Conservation (phyloP, 208 protist genomes). For the Phytomonas sp. region DNA sequence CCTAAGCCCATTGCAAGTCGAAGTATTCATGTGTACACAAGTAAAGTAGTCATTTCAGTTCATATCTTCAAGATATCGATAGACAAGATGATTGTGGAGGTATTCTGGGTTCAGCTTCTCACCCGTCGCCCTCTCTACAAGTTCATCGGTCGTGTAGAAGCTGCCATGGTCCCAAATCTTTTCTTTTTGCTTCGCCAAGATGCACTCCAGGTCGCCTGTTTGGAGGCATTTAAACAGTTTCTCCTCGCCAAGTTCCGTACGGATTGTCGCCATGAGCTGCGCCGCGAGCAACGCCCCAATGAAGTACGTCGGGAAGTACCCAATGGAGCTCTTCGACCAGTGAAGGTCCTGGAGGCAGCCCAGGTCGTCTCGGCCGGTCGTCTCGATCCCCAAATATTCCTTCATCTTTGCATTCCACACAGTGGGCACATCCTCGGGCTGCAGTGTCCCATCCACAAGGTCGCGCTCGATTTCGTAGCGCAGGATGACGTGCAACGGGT, state of each 20-base stretch:
- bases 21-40: conserved; percentile 5
- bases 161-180: conserved; percentile 65
- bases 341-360: conserved; percentile 88
- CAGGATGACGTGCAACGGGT: conserved; percentile 86
- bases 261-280: conserved; percentile 68
- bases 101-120: conserved; percentile 70
- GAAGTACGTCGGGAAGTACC: conserved; percentile 87
- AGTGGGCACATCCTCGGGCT: conserved; percentile 66
- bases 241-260: conserved; percentile 51
- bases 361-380: conserved; percentile 52
- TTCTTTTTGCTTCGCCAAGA: conserved; percentile 56
- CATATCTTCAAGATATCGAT: conserved; percentile 44
- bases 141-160: conserved; percentile 54
- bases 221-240: conserved; percentile 41
- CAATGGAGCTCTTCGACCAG: conserved; percentile 64
- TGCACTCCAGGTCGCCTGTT: conserved; percentile 40
- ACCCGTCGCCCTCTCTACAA: conserved; percentile 63
- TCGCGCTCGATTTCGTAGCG: conserved; percentile 85
- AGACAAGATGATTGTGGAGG: conserved; percentile 68
- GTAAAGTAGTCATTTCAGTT: background rate
- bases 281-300: conserved; percentile 79
- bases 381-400: conserved; percentile 72
- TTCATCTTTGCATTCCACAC: conserved; percentile 87
- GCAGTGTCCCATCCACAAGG: conserved; percentile 70
- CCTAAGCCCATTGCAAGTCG: background rate